phyloP scores from a whole-genome alignment of 257 asterid species.

The Solanum tacnaense region DNA sequence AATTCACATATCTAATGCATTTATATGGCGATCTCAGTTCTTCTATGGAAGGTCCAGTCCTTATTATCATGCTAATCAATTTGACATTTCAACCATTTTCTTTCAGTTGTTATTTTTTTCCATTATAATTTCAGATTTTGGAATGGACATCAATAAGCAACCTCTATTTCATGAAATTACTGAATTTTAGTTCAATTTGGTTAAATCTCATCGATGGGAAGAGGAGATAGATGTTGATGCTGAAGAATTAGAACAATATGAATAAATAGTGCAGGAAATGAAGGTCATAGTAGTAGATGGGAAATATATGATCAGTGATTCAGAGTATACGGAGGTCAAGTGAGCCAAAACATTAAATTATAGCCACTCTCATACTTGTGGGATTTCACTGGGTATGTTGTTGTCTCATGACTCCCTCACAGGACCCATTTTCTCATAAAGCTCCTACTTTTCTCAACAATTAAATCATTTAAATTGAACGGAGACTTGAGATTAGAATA shows the following conservation, averaged over 20 bases:
- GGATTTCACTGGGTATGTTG: too few species aligned
- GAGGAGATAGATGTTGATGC: too few species aligned
- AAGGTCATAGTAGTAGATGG: too few species aligned
- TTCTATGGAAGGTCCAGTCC: background rate
- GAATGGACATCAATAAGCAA: background rate
- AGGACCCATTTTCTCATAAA: too few species aligned
- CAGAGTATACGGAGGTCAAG: too few species aligned
- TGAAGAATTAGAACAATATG: too few species aligned
- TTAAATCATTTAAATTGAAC: background rate
- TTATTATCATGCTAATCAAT: background rate
- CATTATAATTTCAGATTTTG: background rate
- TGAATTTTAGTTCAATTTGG: background rate
- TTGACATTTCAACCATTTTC: background rate
- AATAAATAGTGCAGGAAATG: too few species aligned
- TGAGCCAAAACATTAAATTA: too few species aligned
- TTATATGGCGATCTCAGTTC: background rate
- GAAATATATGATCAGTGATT: too few species aligned
- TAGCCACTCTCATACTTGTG: too few species aligned
- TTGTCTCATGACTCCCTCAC: too few species aligned
- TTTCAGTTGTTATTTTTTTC: background rate
- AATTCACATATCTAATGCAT: background rate
- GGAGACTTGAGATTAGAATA: background rate
- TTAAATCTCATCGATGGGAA: background rate
- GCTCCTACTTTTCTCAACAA: too few species aligned
- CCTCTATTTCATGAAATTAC: background rate